Evolutionary conservation across 163 green algal species (phyloP).

Genomic region (Prototheca cutis): DNA sequence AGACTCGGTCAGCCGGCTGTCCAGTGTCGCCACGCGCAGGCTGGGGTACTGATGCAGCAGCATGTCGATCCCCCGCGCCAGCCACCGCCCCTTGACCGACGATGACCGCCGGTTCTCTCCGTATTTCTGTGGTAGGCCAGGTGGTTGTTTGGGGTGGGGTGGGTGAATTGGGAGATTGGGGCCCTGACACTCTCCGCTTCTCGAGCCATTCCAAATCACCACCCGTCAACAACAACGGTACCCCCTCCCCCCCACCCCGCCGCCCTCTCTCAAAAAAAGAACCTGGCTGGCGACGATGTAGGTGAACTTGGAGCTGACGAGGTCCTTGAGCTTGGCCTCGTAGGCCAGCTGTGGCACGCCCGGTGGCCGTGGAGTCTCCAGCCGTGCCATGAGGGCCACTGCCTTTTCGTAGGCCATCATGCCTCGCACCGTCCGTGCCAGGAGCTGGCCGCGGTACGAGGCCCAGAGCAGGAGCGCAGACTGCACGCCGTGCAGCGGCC

Average conservation of each 20-base stretch:
- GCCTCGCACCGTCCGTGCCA: conserved; percentile 25
- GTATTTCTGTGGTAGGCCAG: no score
- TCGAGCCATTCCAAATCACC: no score
- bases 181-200: no score
- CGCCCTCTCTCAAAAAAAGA: no score
- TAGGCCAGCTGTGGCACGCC: conserved; percentile 25
- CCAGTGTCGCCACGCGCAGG: conserved; percentile 37
- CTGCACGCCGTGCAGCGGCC: conserved; percentile 18
- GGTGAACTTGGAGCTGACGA: conserved; percentile 42
- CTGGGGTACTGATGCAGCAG: conserved; percentile 39
- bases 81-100: conserved; percentile 33
- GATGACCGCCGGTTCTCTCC: conserved; percentile 1
- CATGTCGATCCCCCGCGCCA: conserved; percentile 43
- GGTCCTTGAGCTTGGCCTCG: conserved; percentile 31
- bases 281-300: conserved; percentile 47
- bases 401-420: conserved; percentile 38
- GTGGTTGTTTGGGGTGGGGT: no score
- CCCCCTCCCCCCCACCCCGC: no score
- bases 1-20: neutral
- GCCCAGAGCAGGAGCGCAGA: conserved; percentile 33
- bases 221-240: no score
- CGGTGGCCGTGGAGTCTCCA: conserved; percentile 31
- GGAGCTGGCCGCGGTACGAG: conserved; percentile 34
- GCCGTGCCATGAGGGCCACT: conserved; percentile 36
- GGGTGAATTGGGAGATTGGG: no score